Conservation (phyloP, 768 basidiomycete species). For the Candolleomyces aberdarensis region DNA sequence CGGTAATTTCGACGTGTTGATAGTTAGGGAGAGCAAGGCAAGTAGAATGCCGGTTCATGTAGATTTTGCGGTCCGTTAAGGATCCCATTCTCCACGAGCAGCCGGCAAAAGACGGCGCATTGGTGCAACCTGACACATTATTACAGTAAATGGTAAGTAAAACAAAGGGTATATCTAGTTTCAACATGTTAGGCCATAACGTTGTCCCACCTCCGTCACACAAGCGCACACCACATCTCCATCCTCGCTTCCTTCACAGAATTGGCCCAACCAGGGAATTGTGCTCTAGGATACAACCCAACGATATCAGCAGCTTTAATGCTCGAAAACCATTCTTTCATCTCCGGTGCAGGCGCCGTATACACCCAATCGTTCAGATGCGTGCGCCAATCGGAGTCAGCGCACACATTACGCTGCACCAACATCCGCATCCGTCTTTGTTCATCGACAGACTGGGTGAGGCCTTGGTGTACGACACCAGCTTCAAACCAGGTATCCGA, state of each 20-base stretch:
- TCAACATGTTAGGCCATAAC: no score
- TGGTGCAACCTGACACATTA: no score
- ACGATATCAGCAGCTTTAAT: not conserved
- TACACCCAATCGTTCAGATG: not conserved
- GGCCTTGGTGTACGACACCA: not conserved
- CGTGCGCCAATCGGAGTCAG: not conserved
- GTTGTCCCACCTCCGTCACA: no score
- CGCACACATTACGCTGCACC: not conserved
- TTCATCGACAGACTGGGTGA: not conserved
- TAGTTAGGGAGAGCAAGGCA: no score
- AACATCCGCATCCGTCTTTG: not conserved
- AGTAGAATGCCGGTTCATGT: no score
- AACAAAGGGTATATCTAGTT: no score
- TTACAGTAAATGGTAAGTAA: no score
- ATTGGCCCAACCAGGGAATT: constrained; percentile 84
- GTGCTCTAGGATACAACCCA: constrained; percentile 41
- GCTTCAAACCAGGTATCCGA: constrained; percentile 2
- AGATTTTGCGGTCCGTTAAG: no score
- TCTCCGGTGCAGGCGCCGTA: not conserved
- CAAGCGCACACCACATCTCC: constrained; percentile 1
- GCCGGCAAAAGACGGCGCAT: no score
- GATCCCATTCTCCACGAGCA: no score
- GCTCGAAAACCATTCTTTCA: not conserved
- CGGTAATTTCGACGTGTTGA: no score
- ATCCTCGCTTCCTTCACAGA: not conserved